Evolutionary conservation across 1,284 basidiomycete species (phyloP), one percentile per base, ranked within the genome.

Genomic region (Rhizopogon hawkerae): DNA sequence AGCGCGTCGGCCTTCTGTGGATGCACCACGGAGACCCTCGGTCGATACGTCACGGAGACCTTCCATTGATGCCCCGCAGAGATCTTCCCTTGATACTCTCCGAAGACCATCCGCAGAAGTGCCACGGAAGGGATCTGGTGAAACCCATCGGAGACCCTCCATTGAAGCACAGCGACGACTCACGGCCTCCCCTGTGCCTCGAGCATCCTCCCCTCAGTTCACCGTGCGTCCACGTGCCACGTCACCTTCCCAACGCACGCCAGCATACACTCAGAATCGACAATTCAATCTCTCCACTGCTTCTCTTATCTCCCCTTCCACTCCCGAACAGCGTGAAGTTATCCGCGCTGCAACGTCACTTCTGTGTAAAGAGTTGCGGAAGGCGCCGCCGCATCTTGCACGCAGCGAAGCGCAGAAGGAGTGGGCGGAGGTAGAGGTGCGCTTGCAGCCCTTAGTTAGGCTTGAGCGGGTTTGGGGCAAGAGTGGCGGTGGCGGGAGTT

Each of bases 391-490:
- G 2, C 76, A 80, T 56, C 64, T 77, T 58, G 70, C 65, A 46
- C 71, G 72, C 47, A 70, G 68, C 9, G 74, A 76, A 23, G 73
- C 71, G 21, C 58, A 70, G 38, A 71, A 69, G 57, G 81, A 83
- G 49, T 84, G 79, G 76, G 81, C 83, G 48, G 81, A 88, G 58
- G 83, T 89, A 7, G 86, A 90, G 64, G 67, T 77, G 13, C 73
- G 86, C 44, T 67, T 85, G 55, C 69, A 77, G 8, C 66, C 74
- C 2, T 66, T 92, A 48, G 72, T 71, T 16, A 70, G 86, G 44
- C 69, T 87, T 56, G 88, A 90, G 63, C 74, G 82, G 38, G 75
- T 84, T 5, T 89, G 87, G 87, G 77, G 76, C 55, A 77, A 74
- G 48, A 68, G 64, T 37, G 65, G 79, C 67, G 57, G 63, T 58